These are phyloP conservation scores for Gossypium gossypioides DNA, from an alignment of 441 rosid species.

Conservation along the genomic window DNA sequence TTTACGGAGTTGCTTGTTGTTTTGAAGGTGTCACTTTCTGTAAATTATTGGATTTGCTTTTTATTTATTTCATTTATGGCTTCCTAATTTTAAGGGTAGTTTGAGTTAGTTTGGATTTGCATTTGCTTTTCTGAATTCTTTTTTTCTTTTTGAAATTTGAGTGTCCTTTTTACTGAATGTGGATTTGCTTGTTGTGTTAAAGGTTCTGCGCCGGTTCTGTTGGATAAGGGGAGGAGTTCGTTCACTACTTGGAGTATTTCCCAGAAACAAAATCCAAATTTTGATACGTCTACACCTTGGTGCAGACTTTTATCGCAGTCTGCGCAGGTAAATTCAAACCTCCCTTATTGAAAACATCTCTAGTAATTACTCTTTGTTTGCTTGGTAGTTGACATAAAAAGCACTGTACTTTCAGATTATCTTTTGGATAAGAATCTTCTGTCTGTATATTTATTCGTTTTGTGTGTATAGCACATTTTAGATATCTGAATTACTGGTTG, in stretches of 20 bases:
- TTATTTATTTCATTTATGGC: background rate
- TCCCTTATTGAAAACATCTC: background rate
- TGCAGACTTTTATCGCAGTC: conserved; percentile 58
- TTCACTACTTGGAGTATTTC: conserved; percentile 33
- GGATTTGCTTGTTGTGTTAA: conserved; percentile 14
- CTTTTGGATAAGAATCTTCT: background rate
- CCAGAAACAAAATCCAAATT: conserved; percentile 35
- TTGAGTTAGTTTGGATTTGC: conserved; percentile 9
- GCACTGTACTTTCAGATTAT: background rate
- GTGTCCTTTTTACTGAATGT: conserved; percentile 13
- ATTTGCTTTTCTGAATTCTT: background rate
- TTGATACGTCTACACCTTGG: conserved; percentile 49
- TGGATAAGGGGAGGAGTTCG: conserved; percentile 52
- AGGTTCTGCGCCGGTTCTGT: conserved; percentile 43
- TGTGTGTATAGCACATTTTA: background rate
- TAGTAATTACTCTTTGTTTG: background rate
- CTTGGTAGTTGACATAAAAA: background rate
- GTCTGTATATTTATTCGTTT: background rate
- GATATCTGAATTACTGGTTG: background rate
- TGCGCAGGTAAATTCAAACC: conserved; percentile 37
- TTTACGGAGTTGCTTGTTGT: background rate
- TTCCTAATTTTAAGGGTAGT: background rate
- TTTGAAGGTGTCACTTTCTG: background rate
- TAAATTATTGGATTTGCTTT: background rate
- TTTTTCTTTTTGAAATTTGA: background rate